A percentile compares a stretch with the other conserved stretches of the same genome.
phyloP scores from a whole-genome alignment of 2,329 filamentous ascomycete species.

The Alternaria triticina region DNA sequence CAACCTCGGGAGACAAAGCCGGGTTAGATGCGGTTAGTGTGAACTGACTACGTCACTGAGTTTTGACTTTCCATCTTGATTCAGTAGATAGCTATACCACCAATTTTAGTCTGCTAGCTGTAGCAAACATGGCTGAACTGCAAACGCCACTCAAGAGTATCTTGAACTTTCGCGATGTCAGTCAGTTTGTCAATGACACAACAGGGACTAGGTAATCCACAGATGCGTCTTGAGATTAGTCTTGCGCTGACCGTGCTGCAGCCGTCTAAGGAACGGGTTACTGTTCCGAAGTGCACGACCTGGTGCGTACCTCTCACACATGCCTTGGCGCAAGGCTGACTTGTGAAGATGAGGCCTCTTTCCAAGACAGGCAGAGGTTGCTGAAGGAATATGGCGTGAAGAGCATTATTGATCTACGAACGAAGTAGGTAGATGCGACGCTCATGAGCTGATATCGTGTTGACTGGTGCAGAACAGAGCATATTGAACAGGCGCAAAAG shows the following conservation, averaged over 20 bases:
- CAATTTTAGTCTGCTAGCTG: not conserved
- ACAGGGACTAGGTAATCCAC: constrained; percentile 21
- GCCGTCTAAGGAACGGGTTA: constrained; percentile 32
- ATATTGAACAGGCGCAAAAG: constrained; percentile 71
- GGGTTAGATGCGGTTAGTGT: constrained; percentile 9
- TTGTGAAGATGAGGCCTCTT: constrained; percentile 70
- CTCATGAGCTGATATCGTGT: not conserved
- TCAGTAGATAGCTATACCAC: not conserved
- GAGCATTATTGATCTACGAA: constrained; percentile 80
- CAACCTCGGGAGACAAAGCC: not conserved
- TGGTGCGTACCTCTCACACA: constrained; percentile 23
- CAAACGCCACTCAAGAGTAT: constrained; percentile 37
- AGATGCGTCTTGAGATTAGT: not conserved
- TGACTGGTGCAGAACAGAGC: constrained; percentile 67
- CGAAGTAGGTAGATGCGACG: constrained; percentile 61
- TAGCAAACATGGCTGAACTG: constrained; percentile 11
- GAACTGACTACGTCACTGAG: constrained; percentile 14
- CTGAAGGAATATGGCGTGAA: constrained; percentile 67
- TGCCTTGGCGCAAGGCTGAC: constrained; percentile 1
- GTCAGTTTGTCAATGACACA: constrained; percentile 36
- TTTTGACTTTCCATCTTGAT: not conserved
- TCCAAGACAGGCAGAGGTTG: constrained; percentile 67
- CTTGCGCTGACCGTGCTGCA: constrained; percentile 16
- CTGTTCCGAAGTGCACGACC: constrained; percentile 46
- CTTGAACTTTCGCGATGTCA: constrained; percentile 48